These are phyloP conservation scores for Annulohypoxylon bovei DNA, from an alignment of 495 filamentous ascomycete genomes.

Conservation along the genomic window DNA sequence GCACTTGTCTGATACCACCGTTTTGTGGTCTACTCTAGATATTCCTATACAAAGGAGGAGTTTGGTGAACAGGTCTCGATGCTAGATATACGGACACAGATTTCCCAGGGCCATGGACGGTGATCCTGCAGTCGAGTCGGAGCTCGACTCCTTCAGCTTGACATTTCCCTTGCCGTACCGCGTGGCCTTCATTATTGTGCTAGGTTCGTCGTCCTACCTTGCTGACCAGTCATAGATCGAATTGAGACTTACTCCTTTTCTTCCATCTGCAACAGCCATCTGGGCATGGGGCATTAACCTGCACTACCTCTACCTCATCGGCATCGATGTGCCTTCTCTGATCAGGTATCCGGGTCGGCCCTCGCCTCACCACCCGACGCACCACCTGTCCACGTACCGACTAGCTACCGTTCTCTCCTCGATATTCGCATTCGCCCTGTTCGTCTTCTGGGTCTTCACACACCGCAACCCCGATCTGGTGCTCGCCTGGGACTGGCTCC, in stretches of 20 bases:
- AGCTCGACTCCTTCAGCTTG: constrained; percentile 86
- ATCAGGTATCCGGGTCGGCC: constrained; percentile 79
- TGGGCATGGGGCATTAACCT: constrained; percentile 93
- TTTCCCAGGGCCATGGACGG: constrained; percentile 71
- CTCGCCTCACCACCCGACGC: constrained; percentile 70
- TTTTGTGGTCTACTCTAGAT: background rate
- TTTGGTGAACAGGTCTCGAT: constrained; percentile 20
- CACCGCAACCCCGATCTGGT: constrained; percentile 73
- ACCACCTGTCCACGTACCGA: constrained; percentile 84
- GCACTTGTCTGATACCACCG: background rate
- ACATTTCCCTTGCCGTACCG: constrained; percentile 87
- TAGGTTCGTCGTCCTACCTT: constrained; percentile 65
- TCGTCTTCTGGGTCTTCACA: constrained; percentile 85
- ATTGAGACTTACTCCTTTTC: constrained; percentile 11
- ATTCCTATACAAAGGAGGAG: background rate
- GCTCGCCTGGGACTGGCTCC: constrained; percentile 78
- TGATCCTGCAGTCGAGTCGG: constrained; percentile 80
- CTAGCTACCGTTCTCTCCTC: constrained; percentile 78
- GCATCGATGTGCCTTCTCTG: constrained; percentile 83
- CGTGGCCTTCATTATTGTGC: constrained; percentile 78
- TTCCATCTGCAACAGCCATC: constrained; percentile 64
- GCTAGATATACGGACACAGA: constrained; percentile 13
- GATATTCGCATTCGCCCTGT: constrained; percentile 72
- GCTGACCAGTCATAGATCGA: constrained; percentile 17
- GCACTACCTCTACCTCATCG: constrained; percentile 76